Conservation (phyloP, 345 rosid genomes). For the Camelina sativa region DNA sequence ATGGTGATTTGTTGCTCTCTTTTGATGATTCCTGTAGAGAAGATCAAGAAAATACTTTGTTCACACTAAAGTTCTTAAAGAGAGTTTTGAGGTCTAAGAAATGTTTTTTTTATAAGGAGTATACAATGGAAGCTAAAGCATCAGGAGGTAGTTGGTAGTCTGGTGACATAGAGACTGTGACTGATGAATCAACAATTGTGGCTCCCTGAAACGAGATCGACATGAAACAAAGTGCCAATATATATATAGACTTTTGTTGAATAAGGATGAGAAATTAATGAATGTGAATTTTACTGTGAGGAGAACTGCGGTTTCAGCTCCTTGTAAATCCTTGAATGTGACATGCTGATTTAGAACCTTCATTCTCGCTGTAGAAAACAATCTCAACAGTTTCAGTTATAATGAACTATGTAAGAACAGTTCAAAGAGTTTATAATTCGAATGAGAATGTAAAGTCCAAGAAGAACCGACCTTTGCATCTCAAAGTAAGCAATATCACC, state of each 20-base stretch:
- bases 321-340: conserved; percentile 79
- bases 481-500: conserved; percentile 71
- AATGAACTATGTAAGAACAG: neutral
- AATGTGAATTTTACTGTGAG: conserved; percentile 54
- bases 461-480: conserved; percentile 55
- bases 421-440: neutral
- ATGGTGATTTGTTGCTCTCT: conserved; percentile 38
- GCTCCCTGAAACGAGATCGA: conserved; percentile 64
- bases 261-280: neutral
- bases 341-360: conserved; percentile 63
- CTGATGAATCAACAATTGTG: conserved; percentile 74
- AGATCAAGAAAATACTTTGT: neutral
- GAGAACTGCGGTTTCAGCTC: conserved; percentile 83
- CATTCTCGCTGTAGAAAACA: conserved; percentile 57
- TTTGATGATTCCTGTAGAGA: conserved; percentile 45
- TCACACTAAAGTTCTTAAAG: neutral
- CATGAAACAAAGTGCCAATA: neutral
- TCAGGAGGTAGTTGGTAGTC: conserved; percentile 78
- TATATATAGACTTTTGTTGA: neutral
- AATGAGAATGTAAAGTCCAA: neutral
- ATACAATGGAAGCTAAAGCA: conserved; percentile 58
- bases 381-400: neutral
- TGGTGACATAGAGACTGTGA: conserved; percentile 60
- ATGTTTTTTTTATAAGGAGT: neutral
- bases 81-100: neutral